Evolutionary conservation across 805 yeast species (phyloP).

Genomic region (Teunomyces pallodes): DNA sequence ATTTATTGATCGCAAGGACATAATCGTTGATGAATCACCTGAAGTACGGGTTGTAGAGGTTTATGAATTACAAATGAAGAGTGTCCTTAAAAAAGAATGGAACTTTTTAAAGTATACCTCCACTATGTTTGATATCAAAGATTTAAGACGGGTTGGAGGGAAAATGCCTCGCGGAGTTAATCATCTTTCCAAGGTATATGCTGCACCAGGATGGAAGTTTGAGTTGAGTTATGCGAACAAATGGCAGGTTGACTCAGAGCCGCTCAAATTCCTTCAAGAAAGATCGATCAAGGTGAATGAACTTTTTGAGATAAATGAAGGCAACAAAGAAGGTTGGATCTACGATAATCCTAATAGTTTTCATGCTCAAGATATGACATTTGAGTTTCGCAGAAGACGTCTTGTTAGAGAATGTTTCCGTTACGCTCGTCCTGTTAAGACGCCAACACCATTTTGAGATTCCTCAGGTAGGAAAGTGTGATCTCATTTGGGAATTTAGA

Average conservation of each 20-base stretch:
- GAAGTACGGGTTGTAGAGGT: constrained; percentile 65
- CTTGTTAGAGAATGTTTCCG: constrained; percentile 47
- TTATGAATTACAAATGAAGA: constrained; percentile 70
- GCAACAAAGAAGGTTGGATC: constrained; percentile 50
- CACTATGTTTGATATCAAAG: constrained; percentile 51
- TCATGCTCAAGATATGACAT: constrained; percentile 33
- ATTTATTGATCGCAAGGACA: constrained; percentile 40
- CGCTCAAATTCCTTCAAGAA: constrained; percentile 50
- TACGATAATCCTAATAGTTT: constrained; percentile 33
- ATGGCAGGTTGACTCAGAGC: constrained; percentile 66
- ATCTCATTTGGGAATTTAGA: neutral
- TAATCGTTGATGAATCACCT: constrained; percentile 70
- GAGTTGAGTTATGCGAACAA: constrained; percentile 47
- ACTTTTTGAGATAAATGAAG: constrained; percentile 25
- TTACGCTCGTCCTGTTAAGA: constrained; percentile 10
- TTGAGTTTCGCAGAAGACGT: constrained; percentile 58
- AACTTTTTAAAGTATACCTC: constrained; percentile 56
- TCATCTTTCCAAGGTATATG: constrained; percentile 50
- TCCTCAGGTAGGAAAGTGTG: neutral
- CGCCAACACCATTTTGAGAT: neutral
- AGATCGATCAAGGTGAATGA: constrained; percentile 27
- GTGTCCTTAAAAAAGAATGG: constrained; percentile 61
- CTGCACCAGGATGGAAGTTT: constrained; percentile 77
- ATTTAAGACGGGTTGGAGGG: constrained; percentile 37
- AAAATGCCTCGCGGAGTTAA: constrained; percentile 66